Conservation (phyloP, 176 grass and related monocot species). For the Oryza australiensis region DNA sequence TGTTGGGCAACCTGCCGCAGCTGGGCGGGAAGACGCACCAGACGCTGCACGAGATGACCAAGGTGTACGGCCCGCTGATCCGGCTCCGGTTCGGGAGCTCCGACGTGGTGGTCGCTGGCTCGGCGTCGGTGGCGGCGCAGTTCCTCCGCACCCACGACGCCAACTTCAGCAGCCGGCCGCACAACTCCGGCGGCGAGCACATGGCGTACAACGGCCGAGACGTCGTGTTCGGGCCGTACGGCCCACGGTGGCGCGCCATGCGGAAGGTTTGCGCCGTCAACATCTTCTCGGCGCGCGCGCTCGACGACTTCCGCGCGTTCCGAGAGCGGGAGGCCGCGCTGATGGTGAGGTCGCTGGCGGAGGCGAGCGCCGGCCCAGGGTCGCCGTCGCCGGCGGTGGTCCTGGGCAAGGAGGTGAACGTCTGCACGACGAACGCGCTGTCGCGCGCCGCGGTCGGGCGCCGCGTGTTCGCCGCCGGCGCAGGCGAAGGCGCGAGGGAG, state of each 20-base stretch:
- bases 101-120: slow-evolving; percentile 65
- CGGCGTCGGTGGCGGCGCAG: slow-evolving; percentile 41
- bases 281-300: slow-evolving; percentile 63
- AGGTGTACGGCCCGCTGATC: slow-evolving; percentile 58
- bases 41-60: slow-evolving; percentile 48
- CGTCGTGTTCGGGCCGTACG: slow-evolving; percentile 84
- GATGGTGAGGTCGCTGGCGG: slow-evolving; percentile 30
- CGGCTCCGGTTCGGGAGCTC: slow-evolving; percentile 60
- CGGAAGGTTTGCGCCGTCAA: slow-evolving; percentile 62
- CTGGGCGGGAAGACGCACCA: slow-evolving; percentile 70
- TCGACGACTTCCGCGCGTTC: slow-evolving; percentile 49
- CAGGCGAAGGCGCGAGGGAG: slow-evolving; percentile 38
- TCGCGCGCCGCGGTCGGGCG: slow-evolving; percentile 48
- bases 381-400: background rate
- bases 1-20: slow-evolving; percentile 77
- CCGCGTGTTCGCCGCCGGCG: slow-evolving; percentile 52
- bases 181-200: slow-evolving; percentile 82
- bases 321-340: slow-evolving; percentile 46
- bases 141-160: slow-evolving; percentile 70
- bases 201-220: slow-evolving; percentile 89
- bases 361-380: background rate
- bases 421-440: slow-evolving; percentile 66
- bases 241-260: slow-evolving; percentile 62
- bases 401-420: slow-evolving; percentile 52
- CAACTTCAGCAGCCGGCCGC: slow-evolving; percentile 68